Evolutionary conservation across 1,284 basidiomycete species (phyloP).

Genomic region (Marasmius fiardii): DNA sequence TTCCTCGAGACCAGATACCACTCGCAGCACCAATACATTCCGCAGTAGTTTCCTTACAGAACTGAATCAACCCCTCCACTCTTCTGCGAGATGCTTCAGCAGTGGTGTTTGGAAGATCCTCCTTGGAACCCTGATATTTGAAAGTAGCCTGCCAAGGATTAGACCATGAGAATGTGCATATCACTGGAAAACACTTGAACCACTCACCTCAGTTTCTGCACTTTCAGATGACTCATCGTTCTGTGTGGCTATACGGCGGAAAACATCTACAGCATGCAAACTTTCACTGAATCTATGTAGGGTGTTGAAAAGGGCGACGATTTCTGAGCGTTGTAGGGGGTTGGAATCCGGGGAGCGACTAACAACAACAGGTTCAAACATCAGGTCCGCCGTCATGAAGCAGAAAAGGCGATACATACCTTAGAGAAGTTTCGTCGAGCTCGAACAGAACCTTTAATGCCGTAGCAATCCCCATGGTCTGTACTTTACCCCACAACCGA

Average conservation of each 20-base stretch:
- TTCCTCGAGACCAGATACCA: constrained; percentile 1
- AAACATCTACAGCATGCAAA: constrained; percentile 75
- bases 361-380: background rate
- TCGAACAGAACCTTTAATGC: constrained; percentile 96
- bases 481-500: constrained; percentile 97
- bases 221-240: constrained; percentile 63
- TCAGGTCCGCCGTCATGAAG: background rate
- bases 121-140: constrained; percentile 24
- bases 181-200: background rate
- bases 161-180: background rate
- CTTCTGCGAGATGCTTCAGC: constrained; percentile 13
- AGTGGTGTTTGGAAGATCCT: constrained; percentile 11
- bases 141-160: constrained; percentile 15
- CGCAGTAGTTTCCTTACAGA: constrained; percentile 50
- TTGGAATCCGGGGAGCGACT: constrained; percentile 77
- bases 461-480: constrained; percentile 92
- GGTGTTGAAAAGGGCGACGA: constrained; percentile 95
- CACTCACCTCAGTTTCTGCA: background rate
- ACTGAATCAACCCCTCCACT: constrained; percentile 32
- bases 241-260: constrained; percentile 44
- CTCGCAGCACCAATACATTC: constrained; percentile 33
- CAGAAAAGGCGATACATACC: constrained; percentile 46
- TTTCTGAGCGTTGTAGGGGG: constrained; percentile 86
- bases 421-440: constrained; percentile 81
- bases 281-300: constrained; percentile 90